Percentiles rank a stretch among this genome's conserved stretches.
Evolutionary conservation across 352 stramenopile genomes (phyloP).

Genomic region (Phytophthora crassamura): DNA sequence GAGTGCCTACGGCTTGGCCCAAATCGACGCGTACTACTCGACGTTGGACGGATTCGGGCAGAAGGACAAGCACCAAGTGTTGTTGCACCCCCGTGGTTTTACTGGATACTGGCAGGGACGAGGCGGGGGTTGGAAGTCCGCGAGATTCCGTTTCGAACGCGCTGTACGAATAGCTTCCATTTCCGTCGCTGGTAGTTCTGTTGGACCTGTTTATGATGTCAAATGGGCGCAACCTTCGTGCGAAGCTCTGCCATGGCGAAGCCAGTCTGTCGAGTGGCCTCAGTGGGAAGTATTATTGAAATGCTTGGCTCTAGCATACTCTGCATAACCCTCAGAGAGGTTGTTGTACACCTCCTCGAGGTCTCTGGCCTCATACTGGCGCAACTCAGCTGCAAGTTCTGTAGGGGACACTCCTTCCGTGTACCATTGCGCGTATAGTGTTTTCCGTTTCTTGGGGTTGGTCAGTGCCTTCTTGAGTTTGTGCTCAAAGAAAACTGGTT

Average conservation of each 20-base stretch:
- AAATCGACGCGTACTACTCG: slow-evolving; percentile 81
- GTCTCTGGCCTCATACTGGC: too few relatives aligned
- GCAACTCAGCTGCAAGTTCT: too few relatives aligned
- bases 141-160: slow-evolving; percentile 32
- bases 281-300: too few relatives aligned
- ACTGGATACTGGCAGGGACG: slow-evolving; percentile 8
- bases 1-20: slow-evolving; percentile 50
- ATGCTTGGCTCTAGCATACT: too few relatives aligned
- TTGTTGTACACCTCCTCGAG: too few relatives aligned
- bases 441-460: too few relatives aligned
- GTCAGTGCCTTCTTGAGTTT: too few relatives aligned
- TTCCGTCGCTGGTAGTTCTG: slow-evolving; percentile 47
- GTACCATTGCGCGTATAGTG: too few relatives aligned
- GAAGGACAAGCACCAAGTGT: slow-evolving; percentile 77
- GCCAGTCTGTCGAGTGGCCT: slow-evolving; percentile 36
- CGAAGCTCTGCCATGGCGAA: slow-evolving; percentile 79
- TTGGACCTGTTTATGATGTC: slow-evolving; percentile 86
- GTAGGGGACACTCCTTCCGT: too few relatives aligned
- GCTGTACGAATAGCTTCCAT: slow-evolving; percentile 57
- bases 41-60: slow-evolving; percentile 83
- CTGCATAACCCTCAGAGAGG: too few relatives aligned
- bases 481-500: too few relatives aligned
- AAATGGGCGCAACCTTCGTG: slow-evolving; percentile 64
- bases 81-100: slow-evolving; percentile 56
- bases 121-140: not conserved